phyloP scores from a whole-genome alignment of 1,284 basidiomycete genomes.

The Hortiboletus rubellus region DNA sequence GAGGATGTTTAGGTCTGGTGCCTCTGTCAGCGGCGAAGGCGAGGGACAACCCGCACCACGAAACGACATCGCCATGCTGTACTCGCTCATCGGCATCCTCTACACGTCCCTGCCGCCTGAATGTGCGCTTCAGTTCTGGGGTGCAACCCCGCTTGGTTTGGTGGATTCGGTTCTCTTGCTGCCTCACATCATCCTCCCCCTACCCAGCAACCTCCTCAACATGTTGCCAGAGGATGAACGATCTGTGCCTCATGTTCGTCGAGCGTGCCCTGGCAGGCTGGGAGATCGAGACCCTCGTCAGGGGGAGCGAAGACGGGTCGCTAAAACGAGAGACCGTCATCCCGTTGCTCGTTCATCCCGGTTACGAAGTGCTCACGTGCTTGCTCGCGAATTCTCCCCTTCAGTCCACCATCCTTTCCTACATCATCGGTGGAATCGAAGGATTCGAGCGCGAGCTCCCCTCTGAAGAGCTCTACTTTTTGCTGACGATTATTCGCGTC shows the following conservation, averaged over 20 bases:
- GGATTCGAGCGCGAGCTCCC: constrained; percentile 73
- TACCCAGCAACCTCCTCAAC: constrained; percentile 39
- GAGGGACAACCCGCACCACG: constrained; percentile 49
- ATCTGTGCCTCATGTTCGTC: constrained; percentile 82
- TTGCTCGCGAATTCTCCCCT: constrained; percentile 74
- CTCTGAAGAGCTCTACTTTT: constrained; percentile 69
- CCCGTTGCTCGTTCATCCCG: constrained; percentile 75
- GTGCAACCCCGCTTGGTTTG: constrained; percentile 45
- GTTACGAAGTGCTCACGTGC: constrained; percentile 83
- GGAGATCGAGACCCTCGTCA: constrained; percentile 68
- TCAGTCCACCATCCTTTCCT: constrained; percentile 71
- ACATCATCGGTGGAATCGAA: constrained; percentile 75
- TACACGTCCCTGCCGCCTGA: constrained; percentile 77
- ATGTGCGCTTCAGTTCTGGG: constrained; percentile 72
- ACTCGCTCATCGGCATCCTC: constrained; percentile 79
- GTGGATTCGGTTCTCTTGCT: constrained; percentile 33
- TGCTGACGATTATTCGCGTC: constrained; percentile 74
- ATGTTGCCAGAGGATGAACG: constrained; percentile 73
- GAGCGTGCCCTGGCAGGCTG: constrained; percentile 83
- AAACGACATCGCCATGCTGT: constrained; percentile 83
- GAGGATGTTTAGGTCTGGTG: constrained; percentile 49
- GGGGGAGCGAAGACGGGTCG: constrained; percentile 48
- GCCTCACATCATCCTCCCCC: constrained; percentile 17
- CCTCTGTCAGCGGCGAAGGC: constrained; percentile 42
- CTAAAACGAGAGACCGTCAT: constrained; percentile 53